These are phyloP conservation scores for Gynochthodes officinalis DNA, from an alignment of 257 asterid species.

Conservation along the genomic window DNA sequence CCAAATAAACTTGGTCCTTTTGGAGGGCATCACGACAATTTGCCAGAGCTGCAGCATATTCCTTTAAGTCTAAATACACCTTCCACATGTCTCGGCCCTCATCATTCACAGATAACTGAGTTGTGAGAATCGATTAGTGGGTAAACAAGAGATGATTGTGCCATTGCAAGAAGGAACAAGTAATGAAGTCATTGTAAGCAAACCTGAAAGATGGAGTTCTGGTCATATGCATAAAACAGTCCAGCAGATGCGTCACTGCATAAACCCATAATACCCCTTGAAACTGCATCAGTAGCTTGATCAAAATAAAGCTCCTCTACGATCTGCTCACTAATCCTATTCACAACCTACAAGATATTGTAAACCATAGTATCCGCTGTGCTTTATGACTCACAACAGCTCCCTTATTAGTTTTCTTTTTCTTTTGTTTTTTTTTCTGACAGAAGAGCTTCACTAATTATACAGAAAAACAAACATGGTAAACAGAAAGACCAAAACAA, in stretches of 20 bases:
- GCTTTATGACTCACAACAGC: not conserved
- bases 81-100: constrained; percentile 99
- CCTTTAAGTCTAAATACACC: constrained; percentile 83
- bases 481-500: not conserved
- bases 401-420: not conserved
- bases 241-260: constrained; percentile 99
- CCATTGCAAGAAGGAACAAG: constrained; percentile 15
- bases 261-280: constrained; percentile 81
- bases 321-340: constrained; percentile 89
- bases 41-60: constrained; percentile 90
- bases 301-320: constrained; percentile 89
- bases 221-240: constrained; percentile 92
- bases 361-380: not conserved
- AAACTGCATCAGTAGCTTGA: constrained; percentile 75
- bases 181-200: constrained; percentile 10
- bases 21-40: constrained; percentile 88
- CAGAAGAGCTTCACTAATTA: not conserved
- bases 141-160: constrained; percentile 2
- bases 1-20: constrained; percentile 95
- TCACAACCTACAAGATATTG: constrained; percentile 63
- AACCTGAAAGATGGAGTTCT: constrained; percentile 92
- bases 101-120: constrained; percentile 89
- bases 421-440: not conserved
- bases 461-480: not conserved
- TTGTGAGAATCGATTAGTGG: constrained; percentile 21